These are phyloP conservation scores for Mycosarcoma maydis DNA, from an alignment of 1,284 basidiomycete species.

Conservation along the genomic window DNA sequence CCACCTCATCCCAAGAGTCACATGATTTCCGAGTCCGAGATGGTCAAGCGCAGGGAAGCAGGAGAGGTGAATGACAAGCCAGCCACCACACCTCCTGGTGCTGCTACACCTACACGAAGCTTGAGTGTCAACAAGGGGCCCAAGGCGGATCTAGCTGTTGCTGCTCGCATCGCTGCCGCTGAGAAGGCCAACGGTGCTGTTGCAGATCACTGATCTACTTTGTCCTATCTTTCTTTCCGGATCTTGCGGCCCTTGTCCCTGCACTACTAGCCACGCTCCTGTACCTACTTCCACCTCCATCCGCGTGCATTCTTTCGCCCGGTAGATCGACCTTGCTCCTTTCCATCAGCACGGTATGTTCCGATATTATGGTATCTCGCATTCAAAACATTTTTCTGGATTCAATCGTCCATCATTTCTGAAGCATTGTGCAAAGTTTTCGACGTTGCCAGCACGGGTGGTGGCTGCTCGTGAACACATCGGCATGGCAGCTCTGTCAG, in stretches of 20 bases:
- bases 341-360: constrained; percentile 5
- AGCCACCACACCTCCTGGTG: constrained; percentile 50
- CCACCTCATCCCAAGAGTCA: constrained; percentile 70
- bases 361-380: constrained; percentile 31
- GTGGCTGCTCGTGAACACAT: too few species aligned
- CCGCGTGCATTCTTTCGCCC: not conserved
- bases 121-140: constrained; percentile 33
- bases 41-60: constrained; percentile 42
- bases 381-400: constrained; percentile 2
- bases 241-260: not conserved
- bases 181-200: constrained; percentile 40
- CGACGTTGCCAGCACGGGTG: too few species aligned
- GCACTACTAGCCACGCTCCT: too few species aligned
- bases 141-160: constrained; percentile 35
- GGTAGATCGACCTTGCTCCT: not conserved
- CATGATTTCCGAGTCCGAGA: constrained; percentile 60
- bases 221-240: too few species aligned
- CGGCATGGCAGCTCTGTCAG: too few species aligned
- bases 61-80: constrained; percentile 45
- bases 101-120: constrained; percentile 41
- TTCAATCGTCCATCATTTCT: not conserved
- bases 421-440: not conserved
- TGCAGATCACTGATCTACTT: constrained; percentile 6
- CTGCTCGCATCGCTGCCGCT: constrained; percentile 44
- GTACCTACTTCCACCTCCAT: too few species aligned